Evolutionary conservation across 2,329 filamentous ascomycete species (phyloP), one percentile per base, ranked within the genome.

Genomic region (Fusarium devonianum): DNA sequence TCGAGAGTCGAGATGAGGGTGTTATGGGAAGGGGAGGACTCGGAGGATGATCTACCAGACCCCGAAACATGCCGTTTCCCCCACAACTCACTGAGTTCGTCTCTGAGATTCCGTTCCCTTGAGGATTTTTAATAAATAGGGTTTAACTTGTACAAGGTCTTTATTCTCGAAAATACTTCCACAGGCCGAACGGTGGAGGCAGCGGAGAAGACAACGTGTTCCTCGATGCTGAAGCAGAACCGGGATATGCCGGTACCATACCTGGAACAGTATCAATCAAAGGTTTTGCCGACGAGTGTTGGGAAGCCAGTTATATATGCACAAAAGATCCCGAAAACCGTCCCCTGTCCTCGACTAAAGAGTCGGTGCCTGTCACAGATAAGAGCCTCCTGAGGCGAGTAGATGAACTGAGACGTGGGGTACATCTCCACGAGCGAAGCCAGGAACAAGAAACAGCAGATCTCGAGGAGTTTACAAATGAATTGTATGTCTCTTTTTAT

Each of bases 11-110:
- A 21, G 26, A 25, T 14, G 5, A n/a, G 16, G 4, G 34, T 45
- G 9, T 23, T 30, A 2, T 25, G 26, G 14, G 25, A 45, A 7
- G 42, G 42, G 12, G 34, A 38, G n/a, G 25, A 38, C 13, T 18
- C 23, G n/a, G 25, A 38, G n/a, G 26, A 30, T 9, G 33, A 22
- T 23, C 32, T 0, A 18, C 17, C 4, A 8, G n/a, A n/a, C n/a
- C n/a, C 16, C 6, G 18, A 23, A 12, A n/a, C 33, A 18, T 18
- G 18, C 3, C 13, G 30, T 12, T 25, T 45, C 12, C 33, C 42
- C 19, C 42, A 45, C n/a, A 28, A 45, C 7, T 37, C 42, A 25
- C 22, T 45, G 9, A 17, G 42, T 45, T 38, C 13, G 42, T 38
- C 4, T n/a, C 18, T 13, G 4, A n/a, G n/a, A n/a, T n/a, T n/a